Conservation (phyloP, 1,139 yeast genomes). For the Sporopachydermia cereana region DNA sequence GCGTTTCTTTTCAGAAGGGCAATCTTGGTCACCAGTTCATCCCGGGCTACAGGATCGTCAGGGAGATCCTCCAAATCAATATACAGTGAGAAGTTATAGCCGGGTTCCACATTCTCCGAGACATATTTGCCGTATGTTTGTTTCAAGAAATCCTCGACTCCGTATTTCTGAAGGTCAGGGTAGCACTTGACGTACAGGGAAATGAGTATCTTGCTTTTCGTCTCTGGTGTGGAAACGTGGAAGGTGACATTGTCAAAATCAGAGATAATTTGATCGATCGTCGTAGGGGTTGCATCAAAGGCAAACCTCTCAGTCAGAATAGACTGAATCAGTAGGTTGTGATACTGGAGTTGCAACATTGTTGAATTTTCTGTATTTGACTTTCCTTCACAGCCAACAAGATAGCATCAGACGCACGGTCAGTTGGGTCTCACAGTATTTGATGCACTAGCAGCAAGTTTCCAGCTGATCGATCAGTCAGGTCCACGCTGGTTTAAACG, state of each 20-base stretch:
- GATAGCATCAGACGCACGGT: too few relatives aligned
- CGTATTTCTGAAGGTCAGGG: constrained; percentile 58
- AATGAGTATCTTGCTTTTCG: constrained; percentile 49
- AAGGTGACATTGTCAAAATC: constrained; percentile 95
- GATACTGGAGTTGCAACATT: constrained; percentile 31
- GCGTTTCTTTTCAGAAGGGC: constrained; percentile 75
- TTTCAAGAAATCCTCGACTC: constrained; percentile 32
- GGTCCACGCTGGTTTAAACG: too few relatives aligned
- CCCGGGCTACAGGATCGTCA: constrained; percentile 32
- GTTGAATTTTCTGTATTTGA: too few relatives aligned
- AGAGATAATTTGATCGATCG: constrained; percentile 82
- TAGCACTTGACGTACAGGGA: constrained; percentile 71
- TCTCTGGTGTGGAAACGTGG: constrained; percentile 77
- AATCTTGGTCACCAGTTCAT: constrained; percentile 46
- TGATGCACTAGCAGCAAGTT: too few relatives aligned
- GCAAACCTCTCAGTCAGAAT: constrained; percentile 28
- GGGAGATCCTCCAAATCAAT: constrained; percentile 45
- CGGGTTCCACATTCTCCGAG: constrained; percentile 44
- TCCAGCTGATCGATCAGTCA: too few relatives aligned
- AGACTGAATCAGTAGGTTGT: constrained; percentile 30
- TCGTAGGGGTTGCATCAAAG: constrained; percentile 34
- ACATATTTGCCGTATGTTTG: constrained; percentile 32
- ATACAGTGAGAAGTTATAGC: constrained; percentile 71
- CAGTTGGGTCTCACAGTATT: too few relatives aligned
- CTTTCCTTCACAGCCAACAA: too few relatives aligned